These are phyloP conservation scores for Pyrenula aspistea DNA, from an alignment of 495 filamentous ascomycete species.

Conservation along the genomic window DNA sequence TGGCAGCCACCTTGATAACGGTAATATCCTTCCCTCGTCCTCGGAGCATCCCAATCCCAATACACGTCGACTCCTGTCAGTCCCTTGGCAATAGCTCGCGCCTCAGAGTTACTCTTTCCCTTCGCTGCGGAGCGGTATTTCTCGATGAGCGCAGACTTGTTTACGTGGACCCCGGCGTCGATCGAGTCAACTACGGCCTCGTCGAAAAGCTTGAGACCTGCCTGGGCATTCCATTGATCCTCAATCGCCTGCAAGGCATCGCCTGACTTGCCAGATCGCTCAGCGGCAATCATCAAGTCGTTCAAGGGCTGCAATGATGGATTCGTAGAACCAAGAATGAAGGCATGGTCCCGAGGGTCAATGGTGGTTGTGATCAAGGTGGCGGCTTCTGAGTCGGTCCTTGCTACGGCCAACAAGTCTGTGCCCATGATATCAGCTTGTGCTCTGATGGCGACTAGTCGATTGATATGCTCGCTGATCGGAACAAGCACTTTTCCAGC, in stretches of 20 bases:
- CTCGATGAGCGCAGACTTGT: conserved; percentile 54
- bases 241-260: conserved; percentile 81
- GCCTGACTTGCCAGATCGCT: conserved; percentile 70
- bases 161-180: conserved; percentile 44
- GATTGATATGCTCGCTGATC: conserved; percentile 97
- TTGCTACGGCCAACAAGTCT: conserved; percentile 81
- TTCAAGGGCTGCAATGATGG: conserved; percentile 69
- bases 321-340: conserved; percentile 87
- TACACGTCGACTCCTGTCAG: conserved; percentile 71
- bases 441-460: conserved; percentile 88
- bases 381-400: conserved; percentile 94
- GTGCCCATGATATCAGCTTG: conserved; percentile 97
- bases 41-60: conserved; percentile 88
- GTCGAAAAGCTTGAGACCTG: conserved; percentile 82
- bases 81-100: conserved; percentile 68
- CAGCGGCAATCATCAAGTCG: conserved; percentile 83
- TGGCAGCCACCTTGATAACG: conserved; percentile 81
- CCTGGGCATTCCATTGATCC: conserved; percentile 71
- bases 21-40: conserved; percentile 92
- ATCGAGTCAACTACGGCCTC: conserved; percentile 81
- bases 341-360: conserved; percentile 85
- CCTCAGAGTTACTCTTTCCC: conserved; percentile 80
- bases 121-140: conserved; percentile 54
- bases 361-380: conserved; percentile 96
- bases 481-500: conserved; percentile 97